Base-by-base conservation (phyloP, 345 rosid genomes). In the Eucalyptus lansdowneana region DNA sequence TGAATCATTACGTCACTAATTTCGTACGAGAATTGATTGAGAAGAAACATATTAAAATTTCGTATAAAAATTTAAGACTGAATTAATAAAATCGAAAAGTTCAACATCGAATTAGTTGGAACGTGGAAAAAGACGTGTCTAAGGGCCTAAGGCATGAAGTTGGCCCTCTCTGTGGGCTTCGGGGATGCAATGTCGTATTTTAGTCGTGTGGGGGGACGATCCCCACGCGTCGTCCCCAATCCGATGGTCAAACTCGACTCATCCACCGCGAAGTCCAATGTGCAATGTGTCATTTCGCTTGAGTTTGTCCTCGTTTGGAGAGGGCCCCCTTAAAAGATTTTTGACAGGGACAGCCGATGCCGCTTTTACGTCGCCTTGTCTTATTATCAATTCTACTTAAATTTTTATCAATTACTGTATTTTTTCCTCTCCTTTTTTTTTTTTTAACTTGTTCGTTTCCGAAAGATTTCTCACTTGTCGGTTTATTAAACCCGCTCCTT, bases 1-100 rank as follows among this genome's bases (percentile, higher is more conserved):
- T 8, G 7, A 7, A 69, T 0, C 1, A 11, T 1, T 24, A 34
- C 4, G 0, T 69, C 14, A 34, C 1, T 34, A 1, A 69, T 69
- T 69, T 69, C 2, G 3, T 16, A 0, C 4, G 7, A 69, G 0
- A 34, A 34, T 69, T 34, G 12, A 34, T 3, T 1, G 3, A 12
- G 4, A 76, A 29, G 17, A 8, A n/a, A 2, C 10, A 7, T 14
- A 3, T 37, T 21, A 4, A 1, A 72, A 21, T 76, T 40, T 37
- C 8, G 1, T 7, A 7, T 4, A 37, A 72, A 72, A 4, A 2
- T 6, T 72, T 10, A 4, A n/a, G 0, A 34, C 5, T 1, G 12
- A 69, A 69, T 69, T 16, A 2, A 34, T 16, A 31, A 34, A 69
- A 69, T 69, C 6, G 0, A 69, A 69, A 69, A 8, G 25, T 8